These are phyloP conservation scores for Nannochloris sp. DNA, from an alignment of 139 green algal species.

Conservation along the genomic window DNA sequence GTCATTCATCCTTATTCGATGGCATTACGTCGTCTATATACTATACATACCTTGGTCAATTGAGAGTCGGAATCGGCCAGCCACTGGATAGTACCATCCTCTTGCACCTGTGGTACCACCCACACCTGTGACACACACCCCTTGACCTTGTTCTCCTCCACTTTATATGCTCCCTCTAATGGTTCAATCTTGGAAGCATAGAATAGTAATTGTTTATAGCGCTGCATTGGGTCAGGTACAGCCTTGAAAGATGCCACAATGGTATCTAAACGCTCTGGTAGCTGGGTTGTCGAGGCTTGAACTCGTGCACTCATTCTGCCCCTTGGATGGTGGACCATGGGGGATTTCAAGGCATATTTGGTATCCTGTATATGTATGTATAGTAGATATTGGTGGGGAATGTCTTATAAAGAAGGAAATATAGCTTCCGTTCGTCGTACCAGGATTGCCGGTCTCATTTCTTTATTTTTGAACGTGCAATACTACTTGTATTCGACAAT, in stretches of 20 bases:
- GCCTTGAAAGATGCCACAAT: slow-evolving; percentile 27
- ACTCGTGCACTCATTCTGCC: neutral
- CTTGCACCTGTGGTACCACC: slow-evolving; percentile 66
- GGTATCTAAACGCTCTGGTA: slow-evolving; percentile 14
- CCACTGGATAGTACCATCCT: slow-evolving; percentile 78
- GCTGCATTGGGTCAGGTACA: slow-evolving; percentile 33
- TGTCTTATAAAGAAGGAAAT: no score
- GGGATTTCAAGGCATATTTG: no score
- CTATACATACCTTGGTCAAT: slow-evolving; percentile 71
- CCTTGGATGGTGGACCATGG: no score
- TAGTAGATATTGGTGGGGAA: no score
- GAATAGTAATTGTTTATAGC: slow-evolving; percentile 97
- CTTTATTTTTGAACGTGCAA: no score
- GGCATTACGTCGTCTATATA: neutral
- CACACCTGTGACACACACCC: slow-evolving; percentile 93
- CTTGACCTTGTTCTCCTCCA: slow-evolving; percentile 85
- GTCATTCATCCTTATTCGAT: no score
- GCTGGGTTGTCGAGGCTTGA: slow-evolving; percentile 1
- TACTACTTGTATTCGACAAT: no score
- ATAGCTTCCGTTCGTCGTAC: no score
- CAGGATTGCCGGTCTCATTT: no score
- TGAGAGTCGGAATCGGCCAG: slow-evolving; percentile 89
- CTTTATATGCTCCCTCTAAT: slow-evolving; percentile 55
- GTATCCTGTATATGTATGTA: no score
- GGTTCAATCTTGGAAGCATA: slow-evolving; percentile 85